These are phyloP conservation scores for Daldinia loculata DNA, from an alignment of 495 filamentous ascomycete genomes.

Conservation along the genomic window DNA sequence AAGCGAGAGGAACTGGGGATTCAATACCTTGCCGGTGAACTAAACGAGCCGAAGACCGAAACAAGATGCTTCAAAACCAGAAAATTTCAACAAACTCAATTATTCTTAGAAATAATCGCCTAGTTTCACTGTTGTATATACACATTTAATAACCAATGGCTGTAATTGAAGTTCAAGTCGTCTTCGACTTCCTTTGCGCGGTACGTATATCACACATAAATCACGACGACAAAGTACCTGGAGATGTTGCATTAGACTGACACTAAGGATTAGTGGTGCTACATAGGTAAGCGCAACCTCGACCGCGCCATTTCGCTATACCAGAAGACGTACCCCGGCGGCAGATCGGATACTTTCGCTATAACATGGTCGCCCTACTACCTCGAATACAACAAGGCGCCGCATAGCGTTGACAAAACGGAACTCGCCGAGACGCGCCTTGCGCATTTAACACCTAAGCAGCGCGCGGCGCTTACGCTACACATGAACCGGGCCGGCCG, in stretches of 20 bases:
- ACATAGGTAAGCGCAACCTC: conserved; percentile 80
- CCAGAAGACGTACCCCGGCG: conserved; percentile 63
- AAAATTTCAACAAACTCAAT: background rate
- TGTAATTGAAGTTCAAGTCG: background rate
- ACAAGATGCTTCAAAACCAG: background rate
- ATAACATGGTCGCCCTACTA: conserved; percentile 82
- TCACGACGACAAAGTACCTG: background rate
- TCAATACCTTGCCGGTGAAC: background rate
- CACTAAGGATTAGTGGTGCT: conserved; percentile 64
- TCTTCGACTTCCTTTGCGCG: background rate
- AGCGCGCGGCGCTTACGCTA: conserved; percentile 57
- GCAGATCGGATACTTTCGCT: conserved; percentile 71
- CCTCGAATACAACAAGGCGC: conserved; percentile 68
- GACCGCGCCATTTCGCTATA: conserved; percentile 73
- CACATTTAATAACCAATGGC: background rate
- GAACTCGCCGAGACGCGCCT: conserved; percentile 53
- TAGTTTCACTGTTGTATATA: background rate
- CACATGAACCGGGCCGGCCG: conserved; percentile 67
- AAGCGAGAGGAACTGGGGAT: background rate
- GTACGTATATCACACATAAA: background rate
- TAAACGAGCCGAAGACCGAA: conserved; percentile 5
- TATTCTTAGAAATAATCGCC: background rate
- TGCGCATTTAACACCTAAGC: conserved; percentile 9
- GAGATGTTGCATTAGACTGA: conserved; percentile 1
- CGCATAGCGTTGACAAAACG: conserved; percentile 52